Base-by-base conservation (phyloP, 2,329 filamentous ascomycete species). In the Malbranchea zuffiana region DNA sequence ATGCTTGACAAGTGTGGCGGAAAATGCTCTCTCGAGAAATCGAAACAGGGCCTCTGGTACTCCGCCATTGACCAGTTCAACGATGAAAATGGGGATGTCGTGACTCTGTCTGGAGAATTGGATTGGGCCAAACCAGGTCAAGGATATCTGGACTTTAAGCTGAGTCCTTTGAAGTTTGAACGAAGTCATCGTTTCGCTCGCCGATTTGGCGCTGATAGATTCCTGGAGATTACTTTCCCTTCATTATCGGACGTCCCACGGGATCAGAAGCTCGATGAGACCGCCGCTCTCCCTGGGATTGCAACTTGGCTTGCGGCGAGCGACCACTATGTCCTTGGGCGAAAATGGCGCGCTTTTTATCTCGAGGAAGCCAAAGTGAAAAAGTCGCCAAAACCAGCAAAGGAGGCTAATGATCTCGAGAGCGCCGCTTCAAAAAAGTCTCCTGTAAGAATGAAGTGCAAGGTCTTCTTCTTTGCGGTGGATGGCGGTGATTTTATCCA, bases 161-260 rank as follows among this genome's bases (percentile, higher is more conserved):
- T 67, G 16, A 61, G 62, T 16, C 57, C 64, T 0, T 45, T 67
- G 1, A 62, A 59, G 33, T 43, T 56, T 3, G 65, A 68, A 13
- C 38, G 52, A 32, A 59, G 61, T 7, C 65, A 62, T 49, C 62
- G 66, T 1, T 61, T 69, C 21, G 55, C 61, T 32, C 55, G 66
- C 13, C 57, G 61, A 19, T 68, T 65, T 44, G 66, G 65, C 3
- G 59, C 59, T 4, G 64, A 67, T 49, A 52, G 65, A 19, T 68
- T 68, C 39, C 46, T 67, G 10, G 57, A 59, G 18, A 32, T 69
- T 10, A 59, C 53, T 1, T 45, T 63, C 3, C 61, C 57, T 3
- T 49, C 50, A 8, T 47, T 54, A 6, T 32, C 17, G 5, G 32
- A 23, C 11, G 20, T 20, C 23, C 20, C 55, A 32, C 29, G 42